Evolutionary conservation across 306 rosid species (phyloP), one percentile per base, ranked within the genome.

Genomic region (Delonix regia): DNA sequence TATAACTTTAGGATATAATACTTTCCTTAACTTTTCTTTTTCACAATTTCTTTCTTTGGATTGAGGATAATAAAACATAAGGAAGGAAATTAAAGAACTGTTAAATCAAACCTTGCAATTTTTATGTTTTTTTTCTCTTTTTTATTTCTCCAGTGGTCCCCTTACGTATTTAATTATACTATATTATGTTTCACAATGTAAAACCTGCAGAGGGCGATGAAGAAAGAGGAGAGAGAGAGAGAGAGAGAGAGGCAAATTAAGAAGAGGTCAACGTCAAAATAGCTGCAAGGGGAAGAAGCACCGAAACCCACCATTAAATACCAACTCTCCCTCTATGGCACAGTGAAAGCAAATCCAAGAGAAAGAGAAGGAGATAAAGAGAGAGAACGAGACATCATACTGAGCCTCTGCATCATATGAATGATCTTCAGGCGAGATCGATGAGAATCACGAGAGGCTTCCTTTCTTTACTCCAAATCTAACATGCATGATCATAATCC

Each of bases 201-300:
- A 51, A 51, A 51, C 10, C 24, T 51, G n/a, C 22, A 51, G 36
- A 47, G 78, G 73, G 52, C 2, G 38, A 34, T 2, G 6, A 6
- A 34, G 38, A 34, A 6, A 34, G 38, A 34, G 38, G 38, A 34
- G 16, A 15, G 33, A 15, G 19, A 14, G 66, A 11, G 36, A 12
- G 64, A 5, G 38, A 4, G 61, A 73, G 71, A 49, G 62, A 57
- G 77, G 74, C 49, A 66, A 79, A 21, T 34, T 3, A 13, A 15
- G 1, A 47, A 38, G 28, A 4, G 69, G 88, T 89, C 92, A 71
- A 56, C 76, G 90, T 93, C 92, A 84, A 82, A 81, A 83, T 89
- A 90, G 97, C 92, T 90, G 97, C 86, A 67, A 41, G 72, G 66
- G 21, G 27, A 33, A 27, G 53, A 63, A 85, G 87, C 87, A 77